A percentile compares a stretch with the other conserved stretches of the same genome.
Evolutionary conservation across 495 filamentous ascomycete species (phyloP).

Genomic region (Parmelia sp.): DNA sequence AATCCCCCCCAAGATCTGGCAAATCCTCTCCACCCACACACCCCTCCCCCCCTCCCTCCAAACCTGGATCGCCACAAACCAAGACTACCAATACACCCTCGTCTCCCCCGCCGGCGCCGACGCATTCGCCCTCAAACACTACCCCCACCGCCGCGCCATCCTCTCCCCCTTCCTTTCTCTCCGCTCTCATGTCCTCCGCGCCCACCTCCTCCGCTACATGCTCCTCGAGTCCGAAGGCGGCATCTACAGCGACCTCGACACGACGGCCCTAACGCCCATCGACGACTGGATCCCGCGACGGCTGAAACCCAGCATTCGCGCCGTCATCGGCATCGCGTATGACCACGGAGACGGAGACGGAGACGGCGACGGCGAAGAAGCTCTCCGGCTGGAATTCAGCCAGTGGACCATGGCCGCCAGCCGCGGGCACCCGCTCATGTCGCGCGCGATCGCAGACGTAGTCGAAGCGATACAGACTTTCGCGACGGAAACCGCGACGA

Average conservation of each 20-base stretch:
- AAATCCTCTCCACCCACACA: too few species aligned
- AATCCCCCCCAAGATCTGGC: too few species aligned
- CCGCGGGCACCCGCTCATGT: conserved; percentile 8
- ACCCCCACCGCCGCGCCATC: conserved; percentile 34
- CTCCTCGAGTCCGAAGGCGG: conserved; percentile 52
- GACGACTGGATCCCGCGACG: conserved; percentile 45
- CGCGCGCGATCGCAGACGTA: conserved; percentile 30
- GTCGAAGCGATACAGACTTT: conserved; percentile 23
- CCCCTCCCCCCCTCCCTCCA: conserved; percentile 1
- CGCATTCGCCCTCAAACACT: conserved; percentile 29
- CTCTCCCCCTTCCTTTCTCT: conserved; percentile 36
- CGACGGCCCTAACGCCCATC: conserved; percentile 43
- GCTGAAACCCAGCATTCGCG: conserved; percentile 32
- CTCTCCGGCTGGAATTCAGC: conserved; percentile 12
- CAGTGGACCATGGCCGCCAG: conserved; percentile 19
- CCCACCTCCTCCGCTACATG: conserved; percentile 53
- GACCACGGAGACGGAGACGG: conserved; percentile 24
- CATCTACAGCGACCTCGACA: conserved; percentile 53
- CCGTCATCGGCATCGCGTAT: conserved; percentile 40
- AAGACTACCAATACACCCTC: conserved; percentile 27
- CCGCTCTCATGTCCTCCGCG: conserved; percentile 41
- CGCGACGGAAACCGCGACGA: conserved; percentile 23
- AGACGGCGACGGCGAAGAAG: background rate
- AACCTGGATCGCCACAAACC: conserved; percentile 30
- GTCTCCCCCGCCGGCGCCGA: conserved; percentile 27